Base-by-base conservation (phyloP, 1,139 yeast species). In the Diutina rugosa region DNA sequence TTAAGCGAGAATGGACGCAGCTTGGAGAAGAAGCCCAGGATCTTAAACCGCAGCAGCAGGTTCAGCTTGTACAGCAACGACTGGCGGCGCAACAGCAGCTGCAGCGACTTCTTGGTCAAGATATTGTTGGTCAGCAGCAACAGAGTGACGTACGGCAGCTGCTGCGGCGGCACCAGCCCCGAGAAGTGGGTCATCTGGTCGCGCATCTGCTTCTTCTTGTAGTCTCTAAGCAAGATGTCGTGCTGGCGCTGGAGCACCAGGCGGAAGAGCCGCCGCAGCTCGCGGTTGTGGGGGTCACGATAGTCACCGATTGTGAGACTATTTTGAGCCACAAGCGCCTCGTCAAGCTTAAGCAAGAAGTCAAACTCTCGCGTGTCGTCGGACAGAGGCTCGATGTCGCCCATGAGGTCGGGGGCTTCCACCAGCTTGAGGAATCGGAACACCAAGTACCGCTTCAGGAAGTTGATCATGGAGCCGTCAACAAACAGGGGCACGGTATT, bases 281-380 rank as follows among this genome's bases (percentile, higher is more conserved):
- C 47, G n/a, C 30, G 28, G 28, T 10, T 4, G 28, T 53, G 48
- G 10, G 55, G 48, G 16, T 44, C 55, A 6, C 47, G 48, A 21
- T 41, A 21, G 30, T 45, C 48, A n/a, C 44, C 53, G 7, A 49
- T 49, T 2, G 53, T 32, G 26, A 49, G 32, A 28, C 16, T 49
- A 10, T 65, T 46, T 66, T 67, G 35, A 69, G 65, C 57, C 72
- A 64, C 45, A 4, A 46, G 46, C 5, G 71, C 64, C 58, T 75
- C 79, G 60, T 76, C 77, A 35, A 77, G 64, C 57, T 71, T 73
- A 59, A 76, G 68, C 57, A 77, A 68, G 59, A 77, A 77, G 52
- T 76, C 80, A 64, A 77, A 77, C 58, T 77, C 81, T 55, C 72
- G 65, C 4, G 77, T 70, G 47, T 75, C 79, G 60, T 70, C 72